Percentiles rank a stretch among this genome's conserved stretches.
phyloP scores from a whole-genome alignment of 805 yeast genomes.

The Pichia scutulata region DNA sequence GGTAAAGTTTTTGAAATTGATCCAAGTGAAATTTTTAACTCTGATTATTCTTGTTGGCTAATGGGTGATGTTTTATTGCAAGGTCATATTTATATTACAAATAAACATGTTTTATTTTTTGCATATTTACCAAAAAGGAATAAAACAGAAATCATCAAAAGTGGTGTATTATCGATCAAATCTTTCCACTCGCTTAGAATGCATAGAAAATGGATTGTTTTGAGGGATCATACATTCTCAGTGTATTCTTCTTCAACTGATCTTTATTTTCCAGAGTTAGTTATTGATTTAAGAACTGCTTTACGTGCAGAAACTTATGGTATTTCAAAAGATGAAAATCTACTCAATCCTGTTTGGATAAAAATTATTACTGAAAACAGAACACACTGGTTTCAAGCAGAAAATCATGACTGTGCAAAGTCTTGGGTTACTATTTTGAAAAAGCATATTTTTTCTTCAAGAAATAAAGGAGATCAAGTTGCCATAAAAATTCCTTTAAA shows the following conservation, averaged over 20 bases:
- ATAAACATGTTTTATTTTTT: constrained; percentile 57
- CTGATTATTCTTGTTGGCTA: constrained; percentile 73
- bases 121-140: constrained; percentile 61
- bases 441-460: constrained; percentile 67
- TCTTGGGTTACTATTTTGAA: constrained; percentile 73
- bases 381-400: constrained; percentile 63
- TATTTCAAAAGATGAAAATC: constrained; percentile 14
- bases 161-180: constrained; percentile 45
- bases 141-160: constrained; percentile 34
- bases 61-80: constrained; percentile 75
- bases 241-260: constrained; percentile 68
- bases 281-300: constrained; percentile 65
- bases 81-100: constrained; percentile 76
- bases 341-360: constrained; percentile 39
- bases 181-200: constrained; percentile 31
- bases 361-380: constrained; percentile 49
- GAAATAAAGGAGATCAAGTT: constrained; percentile 65
- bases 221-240: constrained; percentile 60
- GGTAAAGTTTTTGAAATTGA: constrained; percentile 35
- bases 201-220: constrained; percentile 70
- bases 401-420: constrained; percentile 62
- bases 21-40: constrained; percentile 47
- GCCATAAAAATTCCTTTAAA: constrained; percentile 68
- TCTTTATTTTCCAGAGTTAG: constrained; percentile 72
- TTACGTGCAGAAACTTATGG: constrained; percentile 45